Evolutionary conservation across 169 alveolate genomes (phyloP).

Genomic region (Blepharisma undulans): DNA sequence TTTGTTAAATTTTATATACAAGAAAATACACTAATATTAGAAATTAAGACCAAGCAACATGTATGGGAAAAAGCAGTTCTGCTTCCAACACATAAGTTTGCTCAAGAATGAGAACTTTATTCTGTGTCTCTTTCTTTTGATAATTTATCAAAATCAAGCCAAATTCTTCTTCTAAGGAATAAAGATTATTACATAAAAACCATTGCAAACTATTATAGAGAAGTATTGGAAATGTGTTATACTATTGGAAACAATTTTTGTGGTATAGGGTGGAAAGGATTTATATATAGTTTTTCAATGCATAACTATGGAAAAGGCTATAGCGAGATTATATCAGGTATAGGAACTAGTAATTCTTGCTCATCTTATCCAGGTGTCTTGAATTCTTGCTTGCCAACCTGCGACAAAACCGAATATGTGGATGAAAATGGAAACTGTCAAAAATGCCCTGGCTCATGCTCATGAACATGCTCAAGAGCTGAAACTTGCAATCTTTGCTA

Average conservation of each 20-base stretch:
- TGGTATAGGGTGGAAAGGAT: neutral
- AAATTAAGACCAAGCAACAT: neutral
- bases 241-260: neutral
- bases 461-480: neutral
- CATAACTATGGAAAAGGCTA: neutral
- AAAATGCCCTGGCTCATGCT: neutral
- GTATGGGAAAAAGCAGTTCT: neutral
- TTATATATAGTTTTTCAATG: neutral
- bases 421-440: neutral
- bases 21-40: neutral
- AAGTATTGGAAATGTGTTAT: neutral
- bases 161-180: neutral
- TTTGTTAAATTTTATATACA: no score
- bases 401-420: neutral
- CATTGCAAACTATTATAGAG: neutral
- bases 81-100: neutral
- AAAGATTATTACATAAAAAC: no score
- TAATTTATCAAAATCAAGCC: neutral
- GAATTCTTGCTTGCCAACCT: neutral
- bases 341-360: neutral
- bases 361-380: neutral
- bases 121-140: neutral
- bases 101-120: neutral
- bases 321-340: neutral
- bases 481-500: neutral